A percentile compares a stretch with the other conserved stretches of the same genome.
phyloP scores from a whole-genome alignment of 2,329 filamentous ascomycete species.

The Pseudopyricularia javanii region DNA sequence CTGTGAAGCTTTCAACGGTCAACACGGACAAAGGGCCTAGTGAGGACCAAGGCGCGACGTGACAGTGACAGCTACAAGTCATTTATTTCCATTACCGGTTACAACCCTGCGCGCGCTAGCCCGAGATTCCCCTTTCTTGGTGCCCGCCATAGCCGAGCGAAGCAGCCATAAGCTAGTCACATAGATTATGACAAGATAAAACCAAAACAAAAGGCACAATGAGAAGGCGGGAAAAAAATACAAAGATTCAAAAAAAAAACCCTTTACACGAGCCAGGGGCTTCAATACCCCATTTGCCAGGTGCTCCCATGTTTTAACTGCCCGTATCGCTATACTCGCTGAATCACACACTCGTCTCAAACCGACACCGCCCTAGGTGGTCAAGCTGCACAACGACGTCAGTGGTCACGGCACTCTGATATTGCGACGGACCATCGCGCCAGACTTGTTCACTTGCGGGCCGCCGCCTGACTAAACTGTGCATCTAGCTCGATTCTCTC shows the following conservation, averaged over 20 bases:
- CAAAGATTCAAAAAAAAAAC: too few relatives aligned
- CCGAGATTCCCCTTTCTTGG: background rate
- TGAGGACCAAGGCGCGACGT: too few relatives aligned
- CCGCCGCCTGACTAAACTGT: background rate
- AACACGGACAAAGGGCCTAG: too few relatives aligned
- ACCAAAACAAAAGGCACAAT: background rate
- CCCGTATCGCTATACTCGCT: too few relatives aligned
- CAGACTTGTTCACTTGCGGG: background rate
- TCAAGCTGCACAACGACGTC: background rate
- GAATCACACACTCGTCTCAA: too few relatives aligned
- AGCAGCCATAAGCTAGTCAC: background rate
- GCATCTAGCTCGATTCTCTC: too few relatives aligned
- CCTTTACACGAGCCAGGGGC: too few relatives aligned
- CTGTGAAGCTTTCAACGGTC: too few relatives aligned
- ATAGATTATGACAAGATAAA: too few relatives aligned
- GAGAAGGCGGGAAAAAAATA: background rate
- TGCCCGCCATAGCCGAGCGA: background rate
- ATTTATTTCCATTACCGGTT: background rate
- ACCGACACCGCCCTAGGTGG: too few relatives aligned
- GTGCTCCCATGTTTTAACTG: too few relatives aligned
- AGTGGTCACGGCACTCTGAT: background rate
- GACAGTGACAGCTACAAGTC: background rate
- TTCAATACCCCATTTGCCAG: too few relatives aligned
- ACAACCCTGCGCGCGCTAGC: background rate
- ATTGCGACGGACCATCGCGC: background rate